Evolutionary conservation across 305 asterid species (phyloP).

Genomic region (Fraxinus platypoda): DNA sequence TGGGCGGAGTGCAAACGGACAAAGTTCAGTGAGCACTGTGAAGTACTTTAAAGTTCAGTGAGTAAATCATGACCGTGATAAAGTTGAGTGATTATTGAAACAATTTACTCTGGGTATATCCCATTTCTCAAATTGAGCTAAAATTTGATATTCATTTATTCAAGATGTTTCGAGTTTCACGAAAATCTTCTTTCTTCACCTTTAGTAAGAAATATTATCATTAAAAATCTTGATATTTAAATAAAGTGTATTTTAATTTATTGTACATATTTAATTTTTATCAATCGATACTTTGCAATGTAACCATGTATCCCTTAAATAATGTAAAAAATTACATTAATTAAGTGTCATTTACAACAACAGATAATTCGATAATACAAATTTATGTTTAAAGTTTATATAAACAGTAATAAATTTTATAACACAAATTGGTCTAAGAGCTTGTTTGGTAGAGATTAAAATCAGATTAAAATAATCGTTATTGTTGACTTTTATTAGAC

Average conservation of each 20-base stretch:
- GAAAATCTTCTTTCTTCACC: background rate
- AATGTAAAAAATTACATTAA: background rate
- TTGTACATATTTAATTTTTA: too few relatives aligned
- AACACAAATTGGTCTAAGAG: background rate
- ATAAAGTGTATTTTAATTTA: too few relatives aligned
- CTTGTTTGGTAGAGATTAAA: too few relatives aligned
- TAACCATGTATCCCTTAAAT: background rate
- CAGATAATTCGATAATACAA: background rate
- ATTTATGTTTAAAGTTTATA: background rate
- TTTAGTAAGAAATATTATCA: background rate
- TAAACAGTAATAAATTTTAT: background rate
- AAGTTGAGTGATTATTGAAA: too few relatives aligned
- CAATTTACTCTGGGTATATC: too few relatives aligned
- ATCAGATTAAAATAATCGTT: too few relatives aligned
- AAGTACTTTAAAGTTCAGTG: too few relatives aligned
- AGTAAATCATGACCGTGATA: too few relatives aligned
- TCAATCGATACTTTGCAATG: background rate
- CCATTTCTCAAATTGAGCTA: background rate
- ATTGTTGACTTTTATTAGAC: too few relatives aligned
- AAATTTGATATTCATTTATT: background rate
- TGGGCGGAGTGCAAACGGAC: too few relatives aligned
- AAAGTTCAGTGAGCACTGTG: too few relatives aligned
- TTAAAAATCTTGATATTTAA: background rate
- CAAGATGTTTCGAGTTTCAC: background rate
- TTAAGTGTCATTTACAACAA: background rate